phyloP scores from a whole-genome alignment of 495 filamentous ascomycete genomes.

The Barbatosphaeria neglecta region DNA sequence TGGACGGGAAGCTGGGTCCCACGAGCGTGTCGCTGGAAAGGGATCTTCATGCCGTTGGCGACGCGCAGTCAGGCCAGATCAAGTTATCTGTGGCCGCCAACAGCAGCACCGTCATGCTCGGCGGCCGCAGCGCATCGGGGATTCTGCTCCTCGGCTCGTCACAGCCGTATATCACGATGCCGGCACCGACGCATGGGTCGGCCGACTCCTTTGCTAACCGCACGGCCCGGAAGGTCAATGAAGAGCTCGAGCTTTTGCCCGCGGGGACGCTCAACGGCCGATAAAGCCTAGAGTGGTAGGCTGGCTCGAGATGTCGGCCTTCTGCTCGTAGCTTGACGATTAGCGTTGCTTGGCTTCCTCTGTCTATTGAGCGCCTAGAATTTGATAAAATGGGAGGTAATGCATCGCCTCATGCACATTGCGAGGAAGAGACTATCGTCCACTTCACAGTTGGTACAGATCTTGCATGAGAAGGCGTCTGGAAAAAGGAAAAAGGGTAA shows the following conservation, averaged over 20 bases:
- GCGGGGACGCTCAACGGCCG: conserved; percentile 38
- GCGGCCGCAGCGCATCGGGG: neutral
- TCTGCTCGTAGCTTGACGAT: too few species aligned
- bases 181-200: conserved; percentile 19
- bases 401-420: too few species aligned
- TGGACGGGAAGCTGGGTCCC: conserved; percentile 5
- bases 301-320: too few species aligned
- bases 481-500: too few species aligned
- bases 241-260: conserved; percentile 48
- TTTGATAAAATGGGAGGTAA: too few species aligned
- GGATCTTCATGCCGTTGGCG: conserved; percentile 13
- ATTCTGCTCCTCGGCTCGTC: neutral
- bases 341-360: too few species aligned
- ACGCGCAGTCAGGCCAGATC: conserved; percentile 14
- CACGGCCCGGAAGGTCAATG: conserved; percentile 42
- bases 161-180: conserved; percentile 2
- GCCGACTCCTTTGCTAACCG: conserved; percentile 36
- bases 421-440: too few species aligned
- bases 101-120: neutral
- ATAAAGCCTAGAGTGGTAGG: conserved; percentile 1
- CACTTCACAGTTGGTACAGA: too few species aligned
- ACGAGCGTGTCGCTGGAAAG: conserved; percentile 5
- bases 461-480: too few species aligned
- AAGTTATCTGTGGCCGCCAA: conserved; percentile 7
- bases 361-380: too few species aligned